A percentile compares a stretch with the other conserved stretches of the same genome.
Evolutionary conservation across 2,329 filamentous ascomycete species (phyloP).

Genomic region (Lachnellula hyalina): DNA sequence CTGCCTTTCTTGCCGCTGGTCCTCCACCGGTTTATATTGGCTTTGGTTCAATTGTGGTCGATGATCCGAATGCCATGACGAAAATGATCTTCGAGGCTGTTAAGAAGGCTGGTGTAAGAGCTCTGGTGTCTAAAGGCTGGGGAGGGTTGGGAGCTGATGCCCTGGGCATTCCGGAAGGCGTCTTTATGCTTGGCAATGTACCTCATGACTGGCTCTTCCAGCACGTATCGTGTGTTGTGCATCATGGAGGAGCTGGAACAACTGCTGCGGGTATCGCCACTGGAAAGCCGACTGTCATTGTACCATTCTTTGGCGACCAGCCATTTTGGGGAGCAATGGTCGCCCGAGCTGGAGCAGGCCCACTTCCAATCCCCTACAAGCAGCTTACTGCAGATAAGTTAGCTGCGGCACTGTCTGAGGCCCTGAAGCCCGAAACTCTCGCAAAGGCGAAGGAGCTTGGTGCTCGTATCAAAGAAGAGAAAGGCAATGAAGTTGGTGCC

Average conservation of each 20-base stretch:
- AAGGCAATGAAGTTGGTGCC: conserved; percentile 57
- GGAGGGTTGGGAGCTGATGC: conserved; percentile 73
- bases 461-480: conserved; percentile 59
- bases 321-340: conserved; percentile 81
- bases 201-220: conserved; percentile 89
- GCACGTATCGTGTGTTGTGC: conserved; percentile 74
- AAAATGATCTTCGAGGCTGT: conserved; percentile 68
- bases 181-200: conserved; percentile 79
- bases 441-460: conserved; percentile 48
- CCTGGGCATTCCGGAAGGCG: conserved; percentile 63
- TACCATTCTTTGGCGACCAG: conserved; percentile 85
- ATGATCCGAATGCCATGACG: conserved; percentile 68
- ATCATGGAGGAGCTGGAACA: conserved; percentile 84
- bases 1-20: conserved; percentile 60
- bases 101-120: conserved; percentile 61
- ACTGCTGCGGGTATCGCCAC: conserved; percentile 80
- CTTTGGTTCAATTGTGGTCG: conserved; percentile 77
- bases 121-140: conserved; percentile 83
- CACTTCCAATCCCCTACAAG: conserved; percentile 63
- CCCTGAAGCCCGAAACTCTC: conserved; percentile 54
- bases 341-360: conserved; percentile 65
- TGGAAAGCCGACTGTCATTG: conserved; percentile 74
- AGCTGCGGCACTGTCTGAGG: conserved; percentile 56
- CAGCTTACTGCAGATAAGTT: conserved; percentile 61
- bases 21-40: conserved; percentile 76